Percentiles rank a stretch among this genome's conserved stretches.
These are phyloP conservation scores for Candida endomychidarum DNA, from an alignment of 805 yeast species.

Conservation along the genomic window DNA sequence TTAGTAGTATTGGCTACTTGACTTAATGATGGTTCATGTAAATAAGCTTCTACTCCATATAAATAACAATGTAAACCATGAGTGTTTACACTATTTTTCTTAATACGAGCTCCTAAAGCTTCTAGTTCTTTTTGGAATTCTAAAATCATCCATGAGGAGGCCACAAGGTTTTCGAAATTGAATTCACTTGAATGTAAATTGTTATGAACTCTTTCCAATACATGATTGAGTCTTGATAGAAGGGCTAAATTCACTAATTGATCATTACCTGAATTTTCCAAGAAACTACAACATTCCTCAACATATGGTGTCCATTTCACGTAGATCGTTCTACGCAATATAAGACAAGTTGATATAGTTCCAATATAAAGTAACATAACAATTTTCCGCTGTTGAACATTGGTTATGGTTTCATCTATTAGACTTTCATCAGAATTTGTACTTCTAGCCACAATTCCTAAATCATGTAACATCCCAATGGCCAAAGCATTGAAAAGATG, in stretches of 20 bases:
- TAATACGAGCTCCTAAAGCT: conserved; percentile 39
- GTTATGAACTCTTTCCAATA: conserved; percentile 61
- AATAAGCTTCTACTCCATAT: conserved; percentile 64
- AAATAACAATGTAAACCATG: conserved; percentile 43
- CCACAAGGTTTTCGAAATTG: conserved; percentile 20
- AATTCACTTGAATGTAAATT: conserved; percentile 42
- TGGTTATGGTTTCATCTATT: conserved; percentile 7
- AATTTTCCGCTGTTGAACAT: conserved; percentile 48
- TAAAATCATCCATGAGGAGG: conserved; percentile 38
- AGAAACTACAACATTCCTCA: conserved; percentile 55
- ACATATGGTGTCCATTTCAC: conserved; percentile 66
- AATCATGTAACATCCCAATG: conserved; percentile 67
- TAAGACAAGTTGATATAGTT: conserved; percentile 62
- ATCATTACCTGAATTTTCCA: conserved; percentile 38
- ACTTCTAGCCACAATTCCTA: conserved; percentile 65
- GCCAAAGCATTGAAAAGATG: conserved; percentile 68
- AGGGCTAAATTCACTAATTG: conserved; percentile 48
- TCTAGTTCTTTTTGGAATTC: conserved; percentile 53
- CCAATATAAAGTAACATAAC: conserved; percentile 60
- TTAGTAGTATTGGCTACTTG: conserved; percentile 19
- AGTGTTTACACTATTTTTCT: conserved; percentile 18
- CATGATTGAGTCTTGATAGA: conserved; percentile 57
- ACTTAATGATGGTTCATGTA: conserved; percentile 54
- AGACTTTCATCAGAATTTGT: conserved; percentile 4
- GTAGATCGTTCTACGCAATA: conserved; percentile 61